Evolutionary conservation across 2,329 filamentous ascomycete genomes (phyloP), one percentile per base, ranked within the genome.

Genomic region (Juglanconis oblonga): DNA sequence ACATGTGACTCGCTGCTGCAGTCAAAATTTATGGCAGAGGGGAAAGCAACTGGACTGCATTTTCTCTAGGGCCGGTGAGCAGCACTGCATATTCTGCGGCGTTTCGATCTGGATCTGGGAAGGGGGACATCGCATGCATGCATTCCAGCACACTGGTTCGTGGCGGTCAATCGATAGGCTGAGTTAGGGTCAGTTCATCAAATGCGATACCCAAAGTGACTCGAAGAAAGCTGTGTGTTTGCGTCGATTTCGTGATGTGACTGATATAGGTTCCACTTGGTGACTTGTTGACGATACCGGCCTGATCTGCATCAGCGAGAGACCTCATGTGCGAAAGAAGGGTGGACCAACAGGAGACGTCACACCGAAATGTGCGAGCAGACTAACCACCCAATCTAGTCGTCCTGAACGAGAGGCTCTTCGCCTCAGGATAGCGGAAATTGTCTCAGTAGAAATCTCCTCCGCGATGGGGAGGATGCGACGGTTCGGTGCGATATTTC

Each of bases 171-270:
- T 35, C 13, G 31, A 32, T 35, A 17, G 38, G 17, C 10, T 42
- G 38, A 42, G 10, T 11, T 42, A 13, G 4, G 32, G 32, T 55
- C 51, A 54, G 47, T n/a, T 52, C n/a, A 48, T 35, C 51, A 52
- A 51, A 52, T 62, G 59, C 56, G 51, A 59, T 55, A 55, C 40
- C 52, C 52, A 58, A 52, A 52, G 33, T 52, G 48, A 54, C 48
- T 52, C 36, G 33, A 14, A 58, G n/a, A 7, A 14, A 24, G 33
- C 13, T 35, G 8, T 29, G n/a, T 14, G 11, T 5, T 53, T 53
- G 36, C 3, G 7, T 42, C 10, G 10, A 42, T 42, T 5, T 42
- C n/a, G 38, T 42, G 38, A 42, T 11, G 24, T 24, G 24, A 24
- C n/a, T 11, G 4, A 14, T 42, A 11, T 11, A 42, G 38, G 38